Evolutionary conservation across 139 green algal species (phyloP).

Genomic region (Chlamydomonas sp.): DNA sequence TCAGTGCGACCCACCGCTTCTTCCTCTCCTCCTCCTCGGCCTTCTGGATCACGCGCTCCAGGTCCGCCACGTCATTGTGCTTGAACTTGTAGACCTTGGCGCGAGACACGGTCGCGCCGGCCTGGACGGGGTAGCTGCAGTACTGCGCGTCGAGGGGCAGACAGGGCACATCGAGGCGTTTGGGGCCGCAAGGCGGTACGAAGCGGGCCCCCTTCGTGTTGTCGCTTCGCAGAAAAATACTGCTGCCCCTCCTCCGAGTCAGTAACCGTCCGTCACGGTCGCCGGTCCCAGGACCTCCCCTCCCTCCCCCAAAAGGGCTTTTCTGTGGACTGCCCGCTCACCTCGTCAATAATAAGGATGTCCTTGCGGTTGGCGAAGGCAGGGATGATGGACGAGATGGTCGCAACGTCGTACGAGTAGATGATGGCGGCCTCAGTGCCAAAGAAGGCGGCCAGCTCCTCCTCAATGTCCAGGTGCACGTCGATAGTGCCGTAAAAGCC

Average conservation of each 20-base stretch:
- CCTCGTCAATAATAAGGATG: constrained; percentile 88
- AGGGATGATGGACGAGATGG: constrained; percentile 89
- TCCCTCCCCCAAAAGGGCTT: neutral
- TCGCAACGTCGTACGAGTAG: constrained; percentile 96
- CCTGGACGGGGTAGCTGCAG: constrained; percentile 85
- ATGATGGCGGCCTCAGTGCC: constrained; percentile 88
- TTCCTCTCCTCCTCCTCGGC: constrained; percentile 64
- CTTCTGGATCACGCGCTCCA: constrained; percentile 79
- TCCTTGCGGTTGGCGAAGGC: constrained; percentile 93
- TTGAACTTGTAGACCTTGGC: constrained; percentile 85
- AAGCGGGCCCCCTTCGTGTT: no score
- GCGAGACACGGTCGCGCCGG: constrained; percentile 75
- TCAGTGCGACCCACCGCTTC: constrained; percentile 46
- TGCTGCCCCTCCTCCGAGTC: no score
- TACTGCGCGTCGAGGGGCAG: neutral
- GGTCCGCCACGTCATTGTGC: constrained; percentile 95
- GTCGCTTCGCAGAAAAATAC: no score
- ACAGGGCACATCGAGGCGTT: neutral
- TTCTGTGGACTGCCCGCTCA: constrained; percentile 3
- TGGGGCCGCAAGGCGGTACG: no score
- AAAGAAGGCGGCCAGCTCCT: constrained; percentile 84
- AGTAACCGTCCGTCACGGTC: no score
- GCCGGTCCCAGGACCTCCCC: neutral
- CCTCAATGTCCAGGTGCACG: constrained; percentile 82
- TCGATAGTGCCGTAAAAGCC: constrained; percentile 99